Evolutionary conservation across 441 rosid species (phyloP).

Genomic region (Adansonia gregorii): DNA sequence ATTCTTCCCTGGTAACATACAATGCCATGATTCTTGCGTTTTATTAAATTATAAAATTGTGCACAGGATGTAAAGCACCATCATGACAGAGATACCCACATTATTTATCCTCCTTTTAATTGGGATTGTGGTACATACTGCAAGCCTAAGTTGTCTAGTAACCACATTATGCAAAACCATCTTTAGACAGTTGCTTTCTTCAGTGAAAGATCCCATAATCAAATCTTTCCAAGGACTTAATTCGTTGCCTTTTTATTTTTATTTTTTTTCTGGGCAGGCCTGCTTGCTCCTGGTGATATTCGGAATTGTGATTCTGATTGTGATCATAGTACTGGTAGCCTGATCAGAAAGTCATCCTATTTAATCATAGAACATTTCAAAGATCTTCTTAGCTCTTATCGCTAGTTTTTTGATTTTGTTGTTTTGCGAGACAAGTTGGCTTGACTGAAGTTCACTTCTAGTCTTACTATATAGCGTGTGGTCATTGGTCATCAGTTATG

Average conservation of each 20-base stretch:
- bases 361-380: not conserved
- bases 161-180: not conserved
- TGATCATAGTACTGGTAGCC: slow-evolving; percentile 71
- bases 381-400: slow-evolving; percentile 25
- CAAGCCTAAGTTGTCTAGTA: not conserved
- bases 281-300: slow-evolving; percentile 95
- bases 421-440: slow-evolving; percentile 17
- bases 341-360: slow-evolving; percentile 36
- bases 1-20: slow-evolving; percentile 81
- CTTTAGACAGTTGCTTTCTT: not conserved
- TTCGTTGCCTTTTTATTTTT: not conserved
- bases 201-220: not conserved
- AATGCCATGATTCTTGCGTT: not conserved
- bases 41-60: not conserved
- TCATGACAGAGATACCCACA: not conserved
- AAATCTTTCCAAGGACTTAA: not conserved
- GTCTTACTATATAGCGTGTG: slow-evolving; percentile 31
- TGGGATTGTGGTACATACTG: not conserved
- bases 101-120: not conserved
- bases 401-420: slow-evolving; percentile 26
- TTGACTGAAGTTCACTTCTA: slow-evolving; percentile 26
- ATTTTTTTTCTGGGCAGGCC: slow-evolving; percentile 45
- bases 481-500: not conserved
- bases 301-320: slow-evolving; percentile 82
- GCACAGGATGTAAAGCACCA: not conserved